A percentile compares a stretch with the other conserved stretches of the same genome.
phyloP scores from a whole-genome alignment of 768 basidiomycete genomes.

The Amanita phalloides region DNA sequence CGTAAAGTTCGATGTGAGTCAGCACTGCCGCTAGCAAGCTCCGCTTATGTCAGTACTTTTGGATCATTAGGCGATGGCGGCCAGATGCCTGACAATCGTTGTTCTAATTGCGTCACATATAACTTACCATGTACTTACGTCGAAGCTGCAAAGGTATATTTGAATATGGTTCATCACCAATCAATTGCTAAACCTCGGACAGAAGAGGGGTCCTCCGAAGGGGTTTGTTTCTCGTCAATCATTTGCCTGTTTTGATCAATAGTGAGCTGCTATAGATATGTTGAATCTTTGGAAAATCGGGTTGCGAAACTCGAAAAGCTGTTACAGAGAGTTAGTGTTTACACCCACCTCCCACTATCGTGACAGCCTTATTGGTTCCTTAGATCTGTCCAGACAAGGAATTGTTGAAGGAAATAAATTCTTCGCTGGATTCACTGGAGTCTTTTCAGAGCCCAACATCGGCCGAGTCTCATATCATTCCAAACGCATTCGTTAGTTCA shows the following conservation, averaged over 20 bases:
- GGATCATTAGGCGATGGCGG: slow-evolving; percentile 50
- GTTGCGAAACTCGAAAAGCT: slow-evolving; percentile 53
- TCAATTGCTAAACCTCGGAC: neutral
- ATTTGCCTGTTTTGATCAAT: neutral
- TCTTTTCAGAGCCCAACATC: slow-evolving; percentile 12
- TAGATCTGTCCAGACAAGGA: slow-evolving; percentile 61
- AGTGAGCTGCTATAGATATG: slow-evolving; percentile 26
- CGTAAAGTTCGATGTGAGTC: slow-evolving; percentile 43
- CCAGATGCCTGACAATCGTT: slow-evolving; percentile 54
- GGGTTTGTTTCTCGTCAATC: slow-evolving; percentile 26
- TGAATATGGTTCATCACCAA: neutral
- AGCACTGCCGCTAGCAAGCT: neutral
- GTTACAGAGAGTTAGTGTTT: slow-evolving; percentile 25
- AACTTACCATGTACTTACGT: slow-evolving; percentile 59
- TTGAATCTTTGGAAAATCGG: slow-evolving; percentile 51
- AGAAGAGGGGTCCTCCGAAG: slow-evolving; percentile 55
- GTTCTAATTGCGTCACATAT: slow-evolving; percentile 59
- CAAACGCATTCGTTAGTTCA: neutral
- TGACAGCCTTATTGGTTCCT: neutral
- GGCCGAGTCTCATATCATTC: slow-evolving; percentile 1
- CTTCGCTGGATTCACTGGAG: slow-evolving; percentile 16
- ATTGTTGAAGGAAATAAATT: slow-evolving; percentile 44
- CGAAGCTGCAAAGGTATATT: slow-evolving; percentile 53
- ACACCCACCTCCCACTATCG: neutral
- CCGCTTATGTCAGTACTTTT: neutral